A percentile compares a stretch with the other conserved stretches of the same genome.
These are phyloP conservation scores for Cubamyces lactineus DNA, from an alignment of 768 basidiomycete species.

Conservation along the genomic window DNA sequence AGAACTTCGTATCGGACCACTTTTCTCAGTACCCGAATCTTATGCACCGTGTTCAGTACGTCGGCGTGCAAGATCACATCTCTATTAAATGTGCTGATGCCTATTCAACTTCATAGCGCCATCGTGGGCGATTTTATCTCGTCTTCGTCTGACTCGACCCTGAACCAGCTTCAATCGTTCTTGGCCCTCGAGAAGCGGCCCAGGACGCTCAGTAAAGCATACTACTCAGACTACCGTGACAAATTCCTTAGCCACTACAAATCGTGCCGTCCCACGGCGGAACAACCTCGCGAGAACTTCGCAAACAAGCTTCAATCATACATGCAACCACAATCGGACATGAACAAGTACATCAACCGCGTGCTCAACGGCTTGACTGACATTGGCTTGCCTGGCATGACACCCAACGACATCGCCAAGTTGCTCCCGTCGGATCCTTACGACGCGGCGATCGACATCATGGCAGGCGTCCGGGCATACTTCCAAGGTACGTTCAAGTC, in stretches of 20 bases:
- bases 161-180: slow-evolving; percentile 51
- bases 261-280: slow-evolving; percentile 21
- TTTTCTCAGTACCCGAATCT: slow-evolving; percentile 54
- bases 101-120: slow-evolving; percentile 40
- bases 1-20: slow-evolving; percentile 47
- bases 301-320: neutral
- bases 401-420: slow-evolving; percentile 49
- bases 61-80: neutral
- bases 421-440: slow-evolving; percentile 53
- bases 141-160: slow-evolving; percentile 42
- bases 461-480: slow-evolving; percentile 74
- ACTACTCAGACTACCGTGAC: slow-evolving; percentile 47
- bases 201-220: slow-evolving; percentile 52
- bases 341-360: slow-evolving; percentile 35
- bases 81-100: neutral
- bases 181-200: slow-evolving; percentile 53
- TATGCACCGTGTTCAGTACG: slow-evolving; percentile 52
- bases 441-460: slow-evolving; percentile 63
- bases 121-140: slow-evolving; percentile 56
- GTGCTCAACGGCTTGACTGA: slow-evolving; percentile 35
- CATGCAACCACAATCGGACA: neutral
- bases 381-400: slow-evolving; percentile 42
- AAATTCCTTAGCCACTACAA: slow-evolving; percentile 36
- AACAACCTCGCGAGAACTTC: slow-evolving; percentile 12
- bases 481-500: slow-evolving; percentile 60